Evolutionary conservation across 306 rosid species (phyloP).

Genomic region (Malus fusca): DNA sequence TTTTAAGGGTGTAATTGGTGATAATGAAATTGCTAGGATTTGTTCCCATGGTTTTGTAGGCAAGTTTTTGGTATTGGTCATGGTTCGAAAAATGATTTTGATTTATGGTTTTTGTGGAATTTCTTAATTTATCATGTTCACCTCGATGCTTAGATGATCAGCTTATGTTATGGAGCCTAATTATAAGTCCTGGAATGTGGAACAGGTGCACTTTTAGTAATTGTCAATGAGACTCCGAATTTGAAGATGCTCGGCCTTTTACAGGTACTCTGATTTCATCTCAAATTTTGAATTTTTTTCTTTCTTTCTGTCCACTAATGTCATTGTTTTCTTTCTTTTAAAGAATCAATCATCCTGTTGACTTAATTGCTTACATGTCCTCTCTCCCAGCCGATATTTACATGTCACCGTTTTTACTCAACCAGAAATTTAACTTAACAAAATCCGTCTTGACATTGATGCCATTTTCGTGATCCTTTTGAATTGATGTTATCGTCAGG

Average conservation of each 20-base stretch:
- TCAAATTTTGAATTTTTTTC: background rate
- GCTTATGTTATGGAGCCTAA: conserved; percentile 19
- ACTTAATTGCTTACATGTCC: background rate
- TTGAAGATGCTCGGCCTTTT: conserved; percentile 87
- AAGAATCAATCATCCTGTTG: background rate
- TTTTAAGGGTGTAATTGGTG: background rate
- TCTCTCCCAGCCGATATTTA: background rate
- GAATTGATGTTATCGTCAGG: background rate
- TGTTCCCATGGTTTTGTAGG: background rate
- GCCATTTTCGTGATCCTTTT: background rate
- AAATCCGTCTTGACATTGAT: background rate
- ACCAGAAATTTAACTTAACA: background rate
- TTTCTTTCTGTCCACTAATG: background rate
- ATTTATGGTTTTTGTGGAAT: background rate
- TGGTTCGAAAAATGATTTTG: background rate
- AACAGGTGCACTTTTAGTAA: conserved; percentile 85
- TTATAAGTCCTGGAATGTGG: conserved; percentile 17
- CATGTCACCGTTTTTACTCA: background rate
- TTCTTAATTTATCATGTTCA: background rate
- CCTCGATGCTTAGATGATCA: background rate
- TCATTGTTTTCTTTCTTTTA: background rate
- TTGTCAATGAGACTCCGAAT: conserved; percentile 67
- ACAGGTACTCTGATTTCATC: conserved; percentile 43
- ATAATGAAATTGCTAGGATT: background rate
- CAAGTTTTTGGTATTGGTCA: background rate